phyloP scores from a whole-genome alignment of 2,329 filamentous ascomycete genomes.

The Aspergillus latus region DNA sequence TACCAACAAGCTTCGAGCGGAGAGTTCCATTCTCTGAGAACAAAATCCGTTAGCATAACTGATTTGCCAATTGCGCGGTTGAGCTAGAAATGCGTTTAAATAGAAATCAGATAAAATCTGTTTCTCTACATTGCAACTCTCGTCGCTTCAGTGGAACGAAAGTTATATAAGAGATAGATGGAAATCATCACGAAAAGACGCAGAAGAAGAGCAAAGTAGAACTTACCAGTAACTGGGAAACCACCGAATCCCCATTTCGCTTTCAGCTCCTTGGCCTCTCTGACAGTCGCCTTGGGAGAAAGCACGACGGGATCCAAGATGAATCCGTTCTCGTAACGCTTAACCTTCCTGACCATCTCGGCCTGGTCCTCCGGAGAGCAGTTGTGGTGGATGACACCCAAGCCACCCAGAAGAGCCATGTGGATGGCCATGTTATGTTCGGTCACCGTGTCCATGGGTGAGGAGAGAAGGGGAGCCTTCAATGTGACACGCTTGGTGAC shows the following conservation, averaged over 20 bases:
- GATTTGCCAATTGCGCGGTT: neutral
- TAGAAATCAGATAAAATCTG: constrained; percentile 51
- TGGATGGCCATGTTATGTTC: constrained; percentile 99
- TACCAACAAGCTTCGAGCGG: constrained; percentile 92
- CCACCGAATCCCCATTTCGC: constrained; percentile 98
- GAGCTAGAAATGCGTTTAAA: neutral
- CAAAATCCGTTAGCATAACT: constrained; percentile 22
- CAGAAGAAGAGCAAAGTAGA: constrained; percentile 20
- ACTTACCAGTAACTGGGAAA: constrained; percentile 96
- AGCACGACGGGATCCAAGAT: constrained; percentile 95
- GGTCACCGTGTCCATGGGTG: constrained; percentile 99
- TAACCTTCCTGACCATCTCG: constrained; percentile 98
- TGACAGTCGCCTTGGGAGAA: constrained; percentile 80
- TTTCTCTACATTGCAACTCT: constrained; percentile 80
- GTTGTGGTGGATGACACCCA: constrained; percentile 96
- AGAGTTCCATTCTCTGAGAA: constrained; percentile 80
- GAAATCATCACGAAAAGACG: constrained; percentile 68
- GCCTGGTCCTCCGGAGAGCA: constrained; percentile 97
- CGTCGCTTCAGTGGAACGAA: constrained; percentile 99
- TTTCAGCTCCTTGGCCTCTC: constrained; percentile 87
- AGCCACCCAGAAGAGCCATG: constrained; percentile 59
- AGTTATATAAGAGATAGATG: constrained; percentile 77
- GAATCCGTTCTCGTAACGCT: constrained; percentile 99
- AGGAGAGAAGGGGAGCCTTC: constrained; percentile 96
- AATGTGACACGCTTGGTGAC: constrained; percentile 93